Conservation (phyloP, 2,329 filamentous ascomycete species). For the Verticillium zaregamsianum region DNA sequence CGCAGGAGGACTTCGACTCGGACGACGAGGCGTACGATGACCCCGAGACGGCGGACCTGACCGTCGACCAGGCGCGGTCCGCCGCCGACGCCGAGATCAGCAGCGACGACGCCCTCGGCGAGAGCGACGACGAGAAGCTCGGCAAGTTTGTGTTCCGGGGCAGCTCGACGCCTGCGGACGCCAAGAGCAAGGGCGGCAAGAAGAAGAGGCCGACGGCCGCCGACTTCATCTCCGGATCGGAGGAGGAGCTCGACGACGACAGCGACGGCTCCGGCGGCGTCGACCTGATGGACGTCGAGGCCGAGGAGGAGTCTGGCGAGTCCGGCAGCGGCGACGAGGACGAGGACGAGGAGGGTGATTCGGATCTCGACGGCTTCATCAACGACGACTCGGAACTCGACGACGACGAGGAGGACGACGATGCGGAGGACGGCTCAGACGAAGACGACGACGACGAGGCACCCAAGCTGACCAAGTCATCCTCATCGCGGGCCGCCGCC, state of each 20-base stretch:
- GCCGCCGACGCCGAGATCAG: slow-evolving; percentile 57
- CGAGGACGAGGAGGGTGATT: slow-evolving; percentile 31
- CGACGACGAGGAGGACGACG: slow-evolving; percentile 29
- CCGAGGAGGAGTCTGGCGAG: slow-evolving; percentile 30
- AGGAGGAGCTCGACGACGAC: slow-evolving; percentile 31
- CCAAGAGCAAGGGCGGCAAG: slow-evolving; percentile 17
- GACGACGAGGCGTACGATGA: slow-evolving; percentile 50
- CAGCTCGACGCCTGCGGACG: slow-evolving; percentile 45
- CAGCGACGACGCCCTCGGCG: slow-evolving; percentile 69
- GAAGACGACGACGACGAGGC: slow-evolving; percentile 26
- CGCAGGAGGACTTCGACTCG: slow-evolving; percentile 23
- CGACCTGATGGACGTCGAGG: slow-evolving; percentile 20
- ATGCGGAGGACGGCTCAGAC: slow-evolving; percentile 19
- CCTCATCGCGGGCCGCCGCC: slow-evolving; percentile 15
- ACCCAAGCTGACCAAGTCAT: slow-evolving; percentile 17
- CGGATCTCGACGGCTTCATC: slow-evolving; percentile 30
- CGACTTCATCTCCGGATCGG: slow-evolving; percentile 52
- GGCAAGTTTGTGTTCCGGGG: slow-evolving; percentile 65
- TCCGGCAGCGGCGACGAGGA: slow-evolving; percentile 15
- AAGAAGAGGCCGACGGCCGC: slow-evolving; percentile 45
- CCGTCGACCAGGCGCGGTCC: slow-evolving; percentile 41
- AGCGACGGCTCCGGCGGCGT: slow-evolving; percentile 24
- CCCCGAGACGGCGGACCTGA: slow-evolving; percentile 50
- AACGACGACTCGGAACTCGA: slow-evolving; percentile 28
- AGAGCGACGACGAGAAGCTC: slow-evolving; percentile 81